Percentiles rank a stretch among this genome's conserved stretches.
phyloP scores from a whole-genome alignment of 176 grass and related monocot genomes.

The Oryza glaberrima region DNA sequence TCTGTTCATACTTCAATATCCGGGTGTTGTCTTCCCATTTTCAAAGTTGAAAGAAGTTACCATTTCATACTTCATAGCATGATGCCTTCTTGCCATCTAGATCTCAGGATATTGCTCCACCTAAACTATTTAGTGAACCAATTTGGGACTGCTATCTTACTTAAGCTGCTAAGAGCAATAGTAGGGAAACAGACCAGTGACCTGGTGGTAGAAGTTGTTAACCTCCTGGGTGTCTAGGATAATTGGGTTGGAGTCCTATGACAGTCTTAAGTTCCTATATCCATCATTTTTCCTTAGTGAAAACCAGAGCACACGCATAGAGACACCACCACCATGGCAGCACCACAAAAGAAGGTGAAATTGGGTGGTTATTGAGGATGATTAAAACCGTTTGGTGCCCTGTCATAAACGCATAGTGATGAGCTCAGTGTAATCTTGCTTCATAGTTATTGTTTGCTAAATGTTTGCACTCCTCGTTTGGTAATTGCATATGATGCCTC shows the following conservation, averaged over 20 bases:
- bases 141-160: not conserved
- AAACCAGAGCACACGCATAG: too few relatives aligned
- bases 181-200: not conserved
- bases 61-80: not conserved
- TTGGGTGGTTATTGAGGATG: too few relatives aligned
- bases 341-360: too few relatives aligned
- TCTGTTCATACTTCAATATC: not conserved
- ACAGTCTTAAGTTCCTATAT: too few relatives aligned
- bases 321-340: too few relatives aligned
- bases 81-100: not conserved
- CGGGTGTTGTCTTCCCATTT: not conserved
- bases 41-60: not conserved
- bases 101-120: not conserved
- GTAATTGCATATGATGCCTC: not conserved
- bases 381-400: too few relatives aligned
- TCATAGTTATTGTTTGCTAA: too few relatives aligned
- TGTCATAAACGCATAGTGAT: too few relatives aligned
- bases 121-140: conserved; percentile 4
- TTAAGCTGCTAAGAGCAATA: conserved; percentile 2
- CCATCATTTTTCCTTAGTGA: too few relatives aligned
- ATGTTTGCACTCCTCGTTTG: not conserved
- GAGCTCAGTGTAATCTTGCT: too few relatives aligned
- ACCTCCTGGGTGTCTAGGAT: not conserved
- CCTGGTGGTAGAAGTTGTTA: not conserved
- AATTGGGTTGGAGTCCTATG: too few relatives aligned